Evolutionary conservation across 345 rosid genomes (phyloP).

Genomic region (Angophora floribunda): DNA sequence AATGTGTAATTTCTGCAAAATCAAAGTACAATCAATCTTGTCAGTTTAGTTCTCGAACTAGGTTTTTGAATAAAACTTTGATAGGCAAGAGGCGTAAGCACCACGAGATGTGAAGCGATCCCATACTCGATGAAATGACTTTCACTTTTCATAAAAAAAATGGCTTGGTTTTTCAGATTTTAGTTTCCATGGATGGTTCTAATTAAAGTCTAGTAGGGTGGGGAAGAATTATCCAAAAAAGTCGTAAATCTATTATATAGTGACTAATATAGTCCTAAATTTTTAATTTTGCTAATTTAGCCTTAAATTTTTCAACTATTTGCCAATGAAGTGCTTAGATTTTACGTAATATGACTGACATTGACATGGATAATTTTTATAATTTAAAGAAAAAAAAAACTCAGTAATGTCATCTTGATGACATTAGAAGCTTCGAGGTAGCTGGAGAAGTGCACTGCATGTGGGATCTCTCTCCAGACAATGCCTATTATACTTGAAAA

Average conservation of each 20-base stretch:
- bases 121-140: not conserved
- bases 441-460: not conserved
- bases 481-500: not conserved
- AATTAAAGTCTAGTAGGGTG: not conserved
- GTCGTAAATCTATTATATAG: rapidly evolving
- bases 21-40: not conserved
- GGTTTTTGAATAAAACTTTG: not conserved
- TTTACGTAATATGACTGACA: rapidly evolving
- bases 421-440: not conserved
- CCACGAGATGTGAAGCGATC: not conserved
- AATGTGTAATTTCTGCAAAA: not conserved
- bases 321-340: rapidly evolving
- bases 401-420: not conserved
- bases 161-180: not conserved
- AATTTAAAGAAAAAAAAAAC: not conserved
- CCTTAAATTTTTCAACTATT: not conserved
- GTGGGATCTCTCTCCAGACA: not conserved
- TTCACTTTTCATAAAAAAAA: not conserved
- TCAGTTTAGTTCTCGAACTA: not conserved
- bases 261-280: not conserved
- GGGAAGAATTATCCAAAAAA: not conserved
- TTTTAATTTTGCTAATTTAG: rapidly evolving
- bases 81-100: not conserved
- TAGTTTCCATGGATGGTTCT: not conserved
- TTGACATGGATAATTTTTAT: rapidly evolving